Base-by-base conservation (phyloP, 129 eudicot genomes). In the Arctium lappa region DNA sequence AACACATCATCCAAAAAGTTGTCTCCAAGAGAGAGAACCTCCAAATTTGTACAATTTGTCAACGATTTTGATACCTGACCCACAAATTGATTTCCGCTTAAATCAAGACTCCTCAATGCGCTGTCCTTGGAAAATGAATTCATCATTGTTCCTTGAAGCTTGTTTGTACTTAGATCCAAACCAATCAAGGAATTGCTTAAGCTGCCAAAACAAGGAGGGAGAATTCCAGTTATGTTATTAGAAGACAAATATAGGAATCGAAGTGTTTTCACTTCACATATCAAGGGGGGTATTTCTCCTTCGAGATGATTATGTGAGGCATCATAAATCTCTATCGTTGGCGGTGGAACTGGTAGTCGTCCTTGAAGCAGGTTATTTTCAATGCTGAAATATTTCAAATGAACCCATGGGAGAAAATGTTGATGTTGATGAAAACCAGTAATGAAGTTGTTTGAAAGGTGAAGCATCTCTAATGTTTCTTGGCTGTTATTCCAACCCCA, bases 201-300 rank as follows among this genome's bases (percentile, higher is more conserved):
- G 79, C 32, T 74, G n/a, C 66, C 69, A 27, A 81, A 60, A 42
- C 85, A 81, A 0, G 12, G 34, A 37, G 85, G 85, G 39, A 81
- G 56, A 8, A 74, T 74, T 33, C 75, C 75, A 39, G 1, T 74
- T 22, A 81, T 29, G 78, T 18, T 81, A 73, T 81, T 81, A 42
- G 5, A 50, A 22, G 63, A 60, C 73, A 81, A 73, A 22, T 39
- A 65, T 27, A 79, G 9, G 8, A 2, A 0, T 3, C 8, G 75
- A 69, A 79, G 63, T 8, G 30, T 39, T 69, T 11, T 16, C 9
- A 32, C 7, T 8, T 79, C 74, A 68, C 82, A 79, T 40, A 79
- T 68, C 29, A 69, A 29, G 11, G 30, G 63, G 30, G 82, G 30
- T 60, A 79, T 79, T 40, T 68, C 39, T 38, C 82, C 82, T 56